Base-by-base conservation (phyloP, 768 basidiomycete species). In the Suillus subluteus region DNA sequence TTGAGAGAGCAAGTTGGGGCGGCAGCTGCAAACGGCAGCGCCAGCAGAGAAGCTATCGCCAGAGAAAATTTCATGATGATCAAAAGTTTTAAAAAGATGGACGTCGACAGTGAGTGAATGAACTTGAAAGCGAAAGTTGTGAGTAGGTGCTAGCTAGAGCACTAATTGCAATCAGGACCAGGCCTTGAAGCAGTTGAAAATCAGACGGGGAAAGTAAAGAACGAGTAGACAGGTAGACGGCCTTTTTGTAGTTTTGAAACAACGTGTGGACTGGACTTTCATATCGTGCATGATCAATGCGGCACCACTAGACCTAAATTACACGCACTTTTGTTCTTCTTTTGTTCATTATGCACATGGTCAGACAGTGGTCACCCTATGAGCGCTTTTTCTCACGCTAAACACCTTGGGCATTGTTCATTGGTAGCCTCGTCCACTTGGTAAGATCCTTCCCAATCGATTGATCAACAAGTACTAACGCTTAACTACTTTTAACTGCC, bases 1-100 rank as follows among this genome's bases (percentile, higher is more conserved):
- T 35, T 74, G 56, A 77, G 58, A 0, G 69, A 48, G 48, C 76
- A 77, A 0, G 72, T 72, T 2, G 76, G 76, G 1, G 76, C 76
- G 23, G 77, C 76, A 59, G 74, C 37, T 40, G 71, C 71, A 63
- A 77, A 62, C 5, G 78, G 77, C 26, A 77, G 26, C 30, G 13
- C 54, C 35, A 58, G 32, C 4, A 78, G 58, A 50, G 77, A 72
- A 41, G 71, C 70, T 54, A 79, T 68, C 15, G 66, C 30, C 41
- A 59, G 7, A 30, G 64, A 12, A 21, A 77, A 58, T 70, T 75
- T 79, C 40, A 32, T 48, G 30, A 63, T 8, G 18, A 26, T 62
- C 18, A 48, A 12, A 44, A 35, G 38, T 23, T 32, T n/a, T 48
- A 12, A n/a, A 50, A 41, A 32, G 37, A 15, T 69, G 65, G 55